Percentiles rank a stretch among this genome's conserved stretches.
Conservation (phyloP, 1,284 basidiomycete genomes). For the Papiliotrema flavescens region DNA sequence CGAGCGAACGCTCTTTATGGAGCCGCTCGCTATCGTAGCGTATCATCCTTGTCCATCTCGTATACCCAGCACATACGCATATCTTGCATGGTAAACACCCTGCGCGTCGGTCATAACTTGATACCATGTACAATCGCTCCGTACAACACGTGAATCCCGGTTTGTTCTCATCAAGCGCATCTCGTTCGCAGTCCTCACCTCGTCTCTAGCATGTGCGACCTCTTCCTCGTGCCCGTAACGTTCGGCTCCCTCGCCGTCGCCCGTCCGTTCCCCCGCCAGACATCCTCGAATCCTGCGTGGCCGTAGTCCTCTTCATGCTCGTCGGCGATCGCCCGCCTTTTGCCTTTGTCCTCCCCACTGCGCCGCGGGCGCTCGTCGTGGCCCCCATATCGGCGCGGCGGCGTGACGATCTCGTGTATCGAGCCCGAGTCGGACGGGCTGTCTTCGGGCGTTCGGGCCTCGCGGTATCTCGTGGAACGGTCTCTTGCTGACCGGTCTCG, state of each 20-base stretch:
- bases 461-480: no score
- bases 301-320: background rate
- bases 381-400: background rate
- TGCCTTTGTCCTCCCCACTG: background rate
- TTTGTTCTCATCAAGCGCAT: no score
- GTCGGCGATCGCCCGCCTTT: background rate
- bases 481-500: no score
- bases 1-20: no score
- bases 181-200: no score
- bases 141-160: no score
- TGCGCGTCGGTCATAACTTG: no score
- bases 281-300: background rate
- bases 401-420: background rate
- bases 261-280: background rate
- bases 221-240: conserved; percentile 22
- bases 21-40: no score
- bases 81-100: background rate
- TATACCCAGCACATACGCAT: no score
- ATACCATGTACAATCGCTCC: no score
- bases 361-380: background rate
- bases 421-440: background rate
- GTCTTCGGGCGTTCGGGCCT: background rate
- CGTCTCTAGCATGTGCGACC: background rate
- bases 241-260: conserved; percentile 19
- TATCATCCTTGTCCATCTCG: background rate